Conservation (phyloP, 1,284 basidiomycete species). For the Meripilus lineatus region DNA sequence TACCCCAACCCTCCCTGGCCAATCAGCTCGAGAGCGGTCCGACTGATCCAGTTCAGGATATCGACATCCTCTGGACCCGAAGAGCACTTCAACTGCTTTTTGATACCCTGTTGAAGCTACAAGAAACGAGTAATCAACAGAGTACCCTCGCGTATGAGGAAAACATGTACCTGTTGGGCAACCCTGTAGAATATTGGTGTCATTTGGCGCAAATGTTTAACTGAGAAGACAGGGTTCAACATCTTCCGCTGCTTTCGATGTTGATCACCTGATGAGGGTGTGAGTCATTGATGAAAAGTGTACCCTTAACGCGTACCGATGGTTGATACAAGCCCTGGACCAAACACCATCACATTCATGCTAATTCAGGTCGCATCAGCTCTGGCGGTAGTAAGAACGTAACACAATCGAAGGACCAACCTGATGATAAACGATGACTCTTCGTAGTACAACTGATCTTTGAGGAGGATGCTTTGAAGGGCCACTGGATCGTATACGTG, state of each 20-base stretch:
- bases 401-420: neutral
- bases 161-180: conserved; percentile 20
- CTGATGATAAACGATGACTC: conserved; percentile 1
- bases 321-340: conserved; percentile 6
- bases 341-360: conserved; percentile 1
- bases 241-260: no score
- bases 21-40: conserved; percentile 35
- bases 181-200: conserved; percentile 30
- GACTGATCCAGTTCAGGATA: conserved; percentile 29
- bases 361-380: conserved; percentile 7
- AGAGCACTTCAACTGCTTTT: conserved; percentile 11
- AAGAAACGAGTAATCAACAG: neutral
- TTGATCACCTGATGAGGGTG: conserved; percentile 20
- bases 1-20: no score
- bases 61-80: conserved; percentile 23
- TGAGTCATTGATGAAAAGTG: neutral
- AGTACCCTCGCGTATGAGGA: neutral
- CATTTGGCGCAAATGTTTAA: conserved; percentile 25
- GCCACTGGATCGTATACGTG: conserved; percentile 14
- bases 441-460: conserved; percentile 13
- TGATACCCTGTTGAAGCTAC: conserved; percentile 20
- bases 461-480: conserved; percentile 10
- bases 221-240: conserved; percentile 31
- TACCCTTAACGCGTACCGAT: neutral
- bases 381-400: neutral